Base-by-base conservation (phyloP, 352 stramenopile species). In the Pythium oligandrum region DNA sequence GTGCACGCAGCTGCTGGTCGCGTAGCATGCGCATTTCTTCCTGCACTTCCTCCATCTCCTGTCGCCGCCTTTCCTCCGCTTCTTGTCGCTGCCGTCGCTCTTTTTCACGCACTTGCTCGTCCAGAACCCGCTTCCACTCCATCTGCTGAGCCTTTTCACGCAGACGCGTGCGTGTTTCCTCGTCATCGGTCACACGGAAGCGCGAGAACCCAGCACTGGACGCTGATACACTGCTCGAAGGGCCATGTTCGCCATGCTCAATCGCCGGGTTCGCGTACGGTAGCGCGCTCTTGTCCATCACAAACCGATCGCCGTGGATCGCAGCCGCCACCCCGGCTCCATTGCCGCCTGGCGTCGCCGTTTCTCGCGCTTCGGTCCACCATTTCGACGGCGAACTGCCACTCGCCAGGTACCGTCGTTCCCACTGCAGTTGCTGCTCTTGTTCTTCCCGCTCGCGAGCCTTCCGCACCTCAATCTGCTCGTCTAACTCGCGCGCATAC, bases 71-170 rank as follows among this genome's bases (percentile, higher is more conserved):
- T 53, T 77, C 64, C 4, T 68, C 56, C 36, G 80, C 66, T 34
- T 86, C 54, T 43, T 78, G 59, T 40, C 71, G 55, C 44, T 75
- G 72, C 3, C 85, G 46, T n/a, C 73, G 56, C 37, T 71, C 65
- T 31, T 92, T 90, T 26, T 92, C 81, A 36, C 77, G 69, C 51
- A 90, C 69, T 48, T 92, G 81, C 35, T 87, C 78, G 49, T 92
- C 81, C 55, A 92, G 58, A 1, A 86, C 49, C 10, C 71, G 58
- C 40, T 68, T 78, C 81, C 77, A 89, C 55, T 88, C 77, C 48
- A 92, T 64, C 53, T 89, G 73, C 53, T 88, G 77, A 10, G 74
- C 71, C 40, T 76, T 75, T 55, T 88, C 81, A 0, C 73, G 61
- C 45, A 84, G 53, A 6, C 81, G 70, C 17, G 17, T 26, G 17